These are phyloP conservation scores for Fusarium equiseti DNA, from an alignment of 2,329 filamentous ascomycete genomes.

Conservation along the genomic window DNA sequence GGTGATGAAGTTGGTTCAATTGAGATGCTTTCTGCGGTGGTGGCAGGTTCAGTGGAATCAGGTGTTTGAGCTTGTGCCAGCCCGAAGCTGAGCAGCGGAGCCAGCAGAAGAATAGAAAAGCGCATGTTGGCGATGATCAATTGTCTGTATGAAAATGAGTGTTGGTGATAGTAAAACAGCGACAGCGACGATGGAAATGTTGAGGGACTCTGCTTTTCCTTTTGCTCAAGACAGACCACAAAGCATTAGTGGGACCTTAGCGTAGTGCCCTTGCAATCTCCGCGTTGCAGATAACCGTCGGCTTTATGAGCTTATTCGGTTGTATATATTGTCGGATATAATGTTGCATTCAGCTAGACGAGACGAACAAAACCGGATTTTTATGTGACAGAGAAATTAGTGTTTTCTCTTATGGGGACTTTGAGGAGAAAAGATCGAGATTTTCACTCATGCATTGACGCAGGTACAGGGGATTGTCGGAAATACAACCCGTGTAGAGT, in stretches of 20 bases:
- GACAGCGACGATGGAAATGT: background rate
- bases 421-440: constrained; percentile 17
- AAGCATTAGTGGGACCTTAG: constrained; percentile 14
- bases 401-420: background rate
- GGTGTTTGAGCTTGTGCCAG: constrained; percentile 23
- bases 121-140: constrained; percentile 10
- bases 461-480: constrained; percentile 2
- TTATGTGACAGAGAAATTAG: constrained; percentile 8
- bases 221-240: background rate
- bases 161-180: background rate
- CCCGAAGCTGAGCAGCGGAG: constrained; percentile 11
- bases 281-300: background rate
- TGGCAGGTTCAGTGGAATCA: constrained; percentile 23
- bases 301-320: constrained; percentile 12
- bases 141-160: background rate
- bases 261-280: constrained; percentile 22
- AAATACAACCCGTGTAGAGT: background rate
- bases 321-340: constrained; percentile 11
- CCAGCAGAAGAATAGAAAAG: constrained; percentile 17
- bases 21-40: constrained; percentile 28
- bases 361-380: constrained; percentile 19
- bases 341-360: background rate
- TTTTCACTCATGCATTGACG: constrained; percentile 25
- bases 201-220: background rate
- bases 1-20: constrained; percentile 7